These are phyloP conservation scores for Penicillium paneum DNA, from an alignment of 2,329 filamentous ascomycete genomes.

Conservation along the genomic window DNA sequence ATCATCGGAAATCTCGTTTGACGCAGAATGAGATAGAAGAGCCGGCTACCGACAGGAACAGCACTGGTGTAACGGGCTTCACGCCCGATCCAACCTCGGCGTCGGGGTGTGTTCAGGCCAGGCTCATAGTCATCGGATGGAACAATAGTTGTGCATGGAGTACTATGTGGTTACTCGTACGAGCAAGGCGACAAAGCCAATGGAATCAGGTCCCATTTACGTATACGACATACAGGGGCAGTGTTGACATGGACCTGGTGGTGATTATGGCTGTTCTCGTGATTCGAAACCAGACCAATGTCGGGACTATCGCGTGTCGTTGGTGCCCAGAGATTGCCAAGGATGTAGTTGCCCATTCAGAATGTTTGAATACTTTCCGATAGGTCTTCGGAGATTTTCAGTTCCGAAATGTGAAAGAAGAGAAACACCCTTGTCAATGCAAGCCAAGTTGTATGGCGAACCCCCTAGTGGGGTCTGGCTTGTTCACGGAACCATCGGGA, in stretches of 20 bases:
- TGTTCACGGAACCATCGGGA: neutral
- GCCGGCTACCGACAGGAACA: neutral
- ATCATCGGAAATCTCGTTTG: neutral
- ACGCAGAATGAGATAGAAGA: neutral
- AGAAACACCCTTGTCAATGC: neutral
- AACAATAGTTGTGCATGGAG: too few relatives aligned
- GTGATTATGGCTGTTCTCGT: neutral
- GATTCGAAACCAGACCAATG: neutral
- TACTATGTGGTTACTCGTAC: neutral
- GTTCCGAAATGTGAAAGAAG: neutral
- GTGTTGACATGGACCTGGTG: neutral
- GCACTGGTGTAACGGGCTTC: neutral
- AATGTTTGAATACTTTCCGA: neutral
- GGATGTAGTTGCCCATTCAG: neutral
- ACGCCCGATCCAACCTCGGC: neutral
- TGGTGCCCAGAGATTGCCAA: neutral
- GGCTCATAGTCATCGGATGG: neutral
- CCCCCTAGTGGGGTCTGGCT: neutral
- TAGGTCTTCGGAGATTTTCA: neutral
- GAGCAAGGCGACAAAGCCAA: neutral
- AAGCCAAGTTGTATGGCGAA: too few relatives aligned
- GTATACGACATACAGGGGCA: neutral
- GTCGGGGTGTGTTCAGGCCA: neutral
- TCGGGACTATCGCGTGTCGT: neutral
- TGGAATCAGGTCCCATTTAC: too few relatives aligned